Percentiles rank a stretch among this genome's conserved stretches.
Conservation (phyloP, 2,329 filamentous ascomycete species). For the Cladosporium sp. region DNA sequence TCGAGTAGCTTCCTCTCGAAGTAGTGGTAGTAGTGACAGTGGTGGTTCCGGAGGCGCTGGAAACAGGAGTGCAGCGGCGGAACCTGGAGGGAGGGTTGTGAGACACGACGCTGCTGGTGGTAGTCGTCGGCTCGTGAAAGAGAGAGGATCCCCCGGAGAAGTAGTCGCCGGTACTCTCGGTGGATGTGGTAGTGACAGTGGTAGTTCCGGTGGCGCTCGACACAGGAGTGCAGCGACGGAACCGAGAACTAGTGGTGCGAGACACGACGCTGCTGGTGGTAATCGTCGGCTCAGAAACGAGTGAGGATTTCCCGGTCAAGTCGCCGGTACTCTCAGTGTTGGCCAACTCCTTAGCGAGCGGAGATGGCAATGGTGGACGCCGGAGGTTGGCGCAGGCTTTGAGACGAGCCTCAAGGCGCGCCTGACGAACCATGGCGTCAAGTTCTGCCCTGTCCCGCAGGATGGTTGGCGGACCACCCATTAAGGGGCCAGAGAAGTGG, state of each 20-base stretch:
- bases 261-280: background rate
- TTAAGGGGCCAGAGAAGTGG: too few species aligned
- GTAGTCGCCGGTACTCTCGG: too few species aligned
- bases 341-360: background rate
- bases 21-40: background rate
- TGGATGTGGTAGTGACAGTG: background rate
- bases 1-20: background rate
- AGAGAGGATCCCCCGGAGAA: too few species aligned
- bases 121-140: background rate
- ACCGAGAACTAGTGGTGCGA: background rate
- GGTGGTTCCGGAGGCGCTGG: background rate
- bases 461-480: too few species aligned
- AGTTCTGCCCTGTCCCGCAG: too few species aligned
- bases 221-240: background rate
- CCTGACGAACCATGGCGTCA: too few species aligned
- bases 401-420: too few species aligned
- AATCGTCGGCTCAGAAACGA: background rate
- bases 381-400: background rate
- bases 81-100: background rate
- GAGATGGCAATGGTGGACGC: background rate
- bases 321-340: too few species aligned
- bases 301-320: background rate
- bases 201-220: background rate
- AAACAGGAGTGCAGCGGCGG: background rate
- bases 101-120: background rate